phyloP scores from a whole-genome alignment of 495 filamentous ascomycete genomes.

The Lepidopterella palustris region DNA sequence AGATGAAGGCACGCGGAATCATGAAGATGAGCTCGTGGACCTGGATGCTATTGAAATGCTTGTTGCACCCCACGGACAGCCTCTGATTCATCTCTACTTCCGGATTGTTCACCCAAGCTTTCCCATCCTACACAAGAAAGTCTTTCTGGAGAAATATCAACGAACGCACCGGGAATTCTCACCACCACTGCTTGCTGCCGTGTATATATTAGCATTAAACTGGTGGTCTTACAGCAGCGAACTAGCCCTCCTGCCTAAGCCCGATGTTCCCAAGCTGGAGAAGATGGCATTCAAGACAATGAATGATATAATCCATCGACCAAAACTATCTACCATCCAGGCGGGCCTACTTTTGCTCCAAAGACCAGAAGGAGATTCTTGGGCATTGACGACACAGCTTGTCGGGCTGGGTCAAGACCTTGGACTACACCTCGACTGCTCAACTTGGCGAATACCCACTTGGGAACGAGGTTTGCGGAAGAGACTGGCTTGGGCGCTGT shows the following conservation, averaged over 20 bases:
- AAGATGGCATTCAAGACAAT: conserved; percentile 64
- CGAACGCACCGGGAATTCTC: conserved; percentile 70
- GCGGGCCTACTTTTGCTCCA: conserved; percentile 81
- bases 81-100: conserved; percentile 76
- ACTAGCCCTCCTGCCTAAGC: conserved; percentile 55
- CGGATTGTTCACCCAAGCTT: conserved; percentile 78
- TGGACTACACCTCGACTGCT: conserved; percentile 74
- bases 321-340: conserved; percentile 86
- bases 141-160: conserved; percentile 77
- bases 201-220: conserved; percentile 81
- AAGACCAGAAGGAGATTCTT: conserved; percentile 71
- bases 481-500: conserved; percentile 76
- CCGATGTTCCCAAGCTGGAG: conserved; percentile 67
- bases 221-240: conserved; percentile 73
- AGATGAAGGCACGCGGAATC: conserved; percentile 51
- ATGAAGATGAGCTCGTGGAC: conserved; percentile 54
- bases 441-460: conserved; percentile 69
- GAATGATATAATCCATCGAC: conserved; percentile 66
- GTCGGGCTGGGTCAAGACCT: conserved; percentile 70
- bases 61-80: conserved; percentile 70
- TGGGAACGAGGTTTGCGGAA: conserved; percentile 77
- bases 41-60: conserved; percentile 73
- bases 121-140: conserved; percentile 75
- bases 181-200: conserved; percentile 72
- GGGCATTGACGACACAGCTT: conserved; percentile 75